These are phyloP conservation scores for Trametes maxima DNA, from an alignment of 768 basidiomycete genomes.

Conservation along the genomic window DNA sequence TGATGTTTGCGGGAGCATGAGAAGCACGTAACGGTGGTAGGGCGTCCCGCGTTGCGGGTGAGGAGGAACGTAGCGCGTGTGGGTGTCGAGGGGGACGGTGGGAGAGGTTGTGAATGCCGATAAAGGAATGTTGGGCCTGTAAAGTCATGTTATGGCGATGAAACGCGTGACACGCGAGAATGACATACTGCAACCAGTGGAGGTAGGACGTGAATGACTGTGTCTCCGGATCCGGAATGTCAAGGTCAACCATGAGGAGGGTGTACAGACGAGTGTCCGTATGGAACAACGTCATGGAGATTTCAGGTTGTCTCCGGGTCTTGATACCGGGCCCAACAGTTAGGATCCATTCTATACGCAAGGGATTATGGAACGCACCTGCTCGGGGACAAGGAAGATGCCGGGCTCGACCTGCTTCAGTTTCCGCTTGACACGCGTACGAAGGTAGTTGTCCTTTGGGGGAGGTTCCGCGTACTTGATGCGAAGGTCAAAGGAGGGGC, in stretches of 20 bases:
- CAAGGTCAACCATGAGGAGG: conserved; percentile 85
- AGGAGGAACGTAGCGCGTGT: conserved; percentile 84
- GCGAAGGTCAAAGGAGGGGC: conserved; percentile 75
- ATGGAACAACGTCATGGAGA: conserved; percentile 82
- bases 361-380: conserved; percentile 47
- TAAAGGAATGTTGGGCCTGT: conserved; percentile 81
- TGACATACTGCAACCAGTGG: conserved; percentile 82
- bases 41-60: conserved; percentile 89
- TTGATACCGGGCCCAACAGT: conserved; percentile 26
- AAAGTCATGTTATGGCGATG: not conserved
- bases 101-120: conserved; percentile 51
- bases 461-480: conserved; percentile 53
- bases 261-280: conserved; percentile 82
- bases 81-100: conserved; percentile 47
- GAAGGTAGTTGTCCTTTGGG: conserved; percentile 31
- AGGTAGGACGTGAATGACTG: conserved; percentile 71
- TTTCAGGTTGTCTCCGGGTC: conserved; percentile 65
- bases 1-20: conserved; percentile 73
- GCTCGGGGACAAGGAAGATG: conserved; percentile 61
- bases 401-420: conserved; percentile 68
- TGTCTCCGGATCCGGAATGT: conserved; percentile 77
- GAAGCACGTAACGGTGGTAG: conserved; percentile 85
- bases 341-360: not conserved
- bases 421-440: conserved; percentile 30
- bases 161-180: conserved; percentile 2